Evolutionary conservation across 768 basidiomycete genomes (phyloP).

Genomic region (Phylloporus sp.): DNA sequence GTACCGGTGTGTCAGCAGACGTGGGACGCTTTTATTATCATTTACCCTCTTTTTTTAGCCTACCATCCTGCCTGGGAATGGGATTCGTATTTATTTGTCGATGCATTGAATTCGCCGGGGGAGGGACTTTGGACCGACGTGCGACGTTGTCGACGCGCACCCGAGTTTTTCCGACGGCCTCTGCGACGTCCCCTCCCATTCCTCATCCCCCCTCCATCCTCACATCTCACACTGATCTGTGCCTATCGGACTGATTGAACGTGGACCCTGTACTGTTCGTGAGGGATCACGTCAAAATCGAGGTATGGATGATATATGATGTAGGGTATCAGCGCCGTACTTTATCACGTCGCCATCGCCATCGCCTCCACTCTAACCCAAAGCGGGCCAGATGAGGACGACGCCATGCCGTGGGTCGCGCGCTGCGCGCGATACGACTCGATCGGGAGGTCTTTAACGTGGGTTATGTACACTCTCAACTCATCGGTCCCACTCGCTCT

Average conservation of each 20-base stretch:
- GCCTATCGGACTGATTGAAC: background rate
- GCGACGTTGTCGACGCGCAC: background rate
- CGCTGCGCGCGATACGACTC: background rate
- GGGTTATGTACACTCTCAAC: background rate
- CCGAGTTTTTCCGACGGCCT: background rate
- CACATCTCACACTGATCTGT: background rate
- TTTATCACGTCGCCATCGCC: background rate
- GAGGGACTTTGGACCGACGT: background rate
- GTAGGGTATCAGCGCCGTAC: background rate
- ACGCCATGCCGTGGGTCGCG: background rate
- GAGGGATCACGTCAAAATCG: background rate
- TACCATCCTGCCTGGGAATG: background rate
- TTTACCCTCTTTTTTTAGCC: background rate
- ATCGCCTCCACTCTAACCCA: background rate
- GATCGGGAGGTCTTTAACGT: background rate
- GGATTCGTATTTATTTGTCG: background rate
- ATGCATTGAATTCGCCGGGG: background rate
- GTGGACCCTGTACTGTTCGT: background rate
- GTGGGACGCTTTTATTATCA: background rate
- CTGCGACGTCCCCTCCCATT: background rate
- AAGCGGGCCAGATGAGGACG: background rate
- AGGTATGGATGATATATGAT: background rate
- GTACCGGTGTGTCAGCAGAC: constrained; percentile 1
- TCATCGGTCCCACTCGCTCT: background rate
- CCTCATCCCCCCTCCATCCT: background rate